Evolutionary conservation across 306 rosid genomes (phyloP), one percentile per base, ranked within the genome.

Genomic region (Lathyrus tuberosus): DNA sequence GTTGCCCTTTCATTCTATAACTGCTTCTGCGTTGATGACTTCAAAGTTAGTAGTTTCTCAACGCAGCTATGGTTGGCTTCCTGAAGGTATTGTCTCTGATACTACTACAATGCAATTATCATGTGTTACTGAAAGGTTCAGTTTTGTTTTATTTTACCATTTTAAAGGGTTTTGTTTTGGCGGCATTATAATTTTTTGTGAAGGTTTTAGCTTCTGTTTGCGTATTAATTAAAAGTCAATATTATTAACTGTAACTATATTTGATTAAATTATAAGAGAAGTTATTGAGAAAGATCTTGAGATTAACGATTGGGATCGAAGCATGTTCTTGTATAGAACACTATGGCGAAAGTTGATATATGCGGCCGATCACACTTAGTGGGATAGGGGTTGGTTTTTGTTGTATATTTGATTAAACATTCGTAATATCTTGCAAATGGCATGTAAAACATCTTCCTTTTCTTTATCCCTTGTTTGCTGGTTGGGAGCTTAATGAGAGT

Each of bases 1-100:
- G 97, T 72, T 92, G 73, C 96, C 97, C 3, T 87, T 85, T 70
- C 97, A 92, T 72, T 80, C 88, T 0, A 96, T 87, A 11, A 92
- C 97, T 13, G 88, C 97, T 42, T 83, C 95, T 5, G 90, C 97
- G 2, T 74, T 89, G 78, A 79, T 92, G 95, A 92, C 87, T 51
- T 92, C 97, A 8, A 89, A 87, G 96, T 88, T 92, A 7, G 73
- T 91, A 0, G 59, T 89, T 35, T 86, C 92, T 46, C 75, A 84
- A 59, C 26, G 68, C 78, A 71, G 78, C 48, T 85, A 20, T 11
- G 91, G 86, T 62, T 87, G 96, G 97, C 95, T 89, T 76, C 86
- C 95, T 26, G 92, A 87, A 81, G 97, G 97, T 92, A 76, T 10
- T 11, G 28, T 73, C 51, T 48, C 18, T 56, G 38, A 59, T 33